A percentile compares a stretch with the other conserved stretches of the same genome.
Evolutionary conservation across 2,329 filamentous ascomycete species (phyloP).

Genomic region (Hortaea sp.): DNA sequence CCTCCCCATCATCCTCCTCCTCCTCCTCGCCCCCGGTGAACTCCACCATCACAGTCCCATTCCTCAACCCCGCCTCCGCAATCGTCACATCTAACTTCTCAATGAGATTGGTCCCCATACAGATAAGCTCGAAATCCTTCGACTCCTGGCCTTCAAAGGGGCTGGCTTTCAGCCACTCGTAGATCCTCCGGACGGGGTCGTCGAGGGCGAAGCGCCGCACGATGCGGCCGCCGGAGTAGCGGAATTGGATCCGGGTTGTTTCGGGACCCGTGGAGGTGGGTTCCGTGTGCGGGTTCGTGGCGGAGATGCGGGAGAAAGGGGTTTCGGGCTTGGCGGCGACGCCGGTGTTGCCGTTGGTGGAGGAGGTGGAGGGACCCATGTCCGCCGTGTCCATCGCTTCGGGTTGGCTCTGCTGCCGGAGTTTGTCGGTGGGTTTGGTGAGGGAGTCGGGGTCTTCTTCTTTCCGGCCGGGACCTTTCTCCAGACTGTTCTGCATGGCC

Average conservation of each 20-base stretch:
- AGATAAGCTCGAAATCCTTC: slow-evolving; percentile 75
- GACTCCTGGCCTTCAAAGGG: slow-evolving; percentile 72
- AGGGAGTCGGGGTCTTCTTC: slow-evolving; percentile 78
- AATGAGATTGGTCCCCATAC: slow-evolving; percentile 78
- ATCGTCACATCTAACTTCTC: slow-evolving; percentile 62
- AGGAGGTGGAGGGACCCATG: slow-evolving; percentile 5
- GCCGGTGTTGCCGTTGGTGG: slow-evolving; percentile 6
- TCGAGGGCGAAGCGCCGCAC: slow-evolving; percentile 73
- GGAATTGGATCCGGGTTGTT: slow-evolving; percentile 85
- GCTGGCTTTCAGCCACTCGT: slow-evolving; percentile 91
- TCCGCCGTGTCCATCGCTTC: slow-evolving; percentile 22
- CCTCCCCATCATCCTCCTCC: background rate
- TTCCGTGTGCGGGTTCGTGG: slow-evolving; percentile 64
- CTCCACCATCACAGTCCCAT: slow-evolving; percentile 92
- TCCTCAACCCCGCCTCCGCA: slow-evolving; percentile 74
- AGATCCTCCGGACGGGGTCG: slow-evolving; percentile 73
- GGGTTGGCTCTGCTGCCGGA: slow-evolving; percentile 38
- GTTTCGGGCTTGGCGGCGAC: slow-evolving; percentile 10
- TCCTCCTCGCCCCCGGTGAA: slow-evolving; percentile 36
- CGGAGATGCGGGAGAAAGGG: slow-evolving; percentile 62
- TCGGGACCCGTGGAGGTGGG: slow-evolving; percentile 54
- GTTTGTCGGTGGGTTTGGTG: slow-evolving; percentile 54
- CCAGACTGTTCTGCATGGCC: slow-evolving; percentile 81
- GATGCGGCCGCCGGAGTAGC: slow-evolving; percentile 71
- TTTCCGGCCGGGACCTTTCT: slow-evolving; percentile 42